Base-by-base conservation (phyloP, 371 early-diverging fungal species). In the Syncephalastrum racemosum region DNA sequence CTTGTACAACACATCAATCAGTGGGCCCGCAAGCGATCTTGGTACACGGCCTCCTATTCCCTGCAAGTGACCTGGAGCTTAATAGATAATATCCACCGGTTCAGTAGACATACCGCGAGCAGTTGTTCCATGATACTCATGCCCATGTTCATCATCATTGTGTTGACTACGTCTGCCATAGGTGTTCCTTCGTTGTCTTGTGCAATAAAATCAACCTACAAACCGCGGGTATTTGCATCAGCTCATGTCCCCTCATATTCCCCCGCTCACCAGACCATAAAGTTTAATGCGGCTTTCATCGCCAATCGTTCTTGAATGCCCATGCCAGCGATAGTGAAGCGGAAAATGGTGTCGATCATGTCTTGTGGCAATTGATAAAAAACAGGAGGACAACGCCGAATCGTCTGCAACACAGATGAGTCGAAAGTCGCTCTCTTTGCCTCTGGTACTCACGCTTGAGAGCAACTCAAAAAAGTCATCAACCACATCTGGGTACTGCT, bases 1-100 rank as follows among this genome's bases (percentile, higher is more conserved):
- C 48, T 86, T 84, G 58, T 80, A 87, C 53, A 90, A 50, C 4
- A 85, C 75, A 63, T 85, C 87, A 7, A 85, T 66, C 49, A 89
- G 57, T 12, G 79, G 83, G 4, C 80, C 75, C 27, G 83, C 75
- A 64, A 87, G 81, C 14, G 89, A 89, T 43, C 90, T 70, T 36
- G 90, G 90, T 12, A 86, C 82, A 49, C 73, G 76, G 31, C 89
- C 90, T 27, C 89, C 90, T 53, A 90, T 79, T 22, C 84, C 88
- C 86, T 83, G 53, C 25, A 53, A 46, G 41, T 46, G 7, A 18
- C 16, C n/a, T 45, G 20, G 12, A 14, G 19, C 46, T 56, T 50
- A 46, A 46, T 14, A 14, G 19, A 46, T 46, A 20, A 3, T 12
- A 0, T 42, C 12, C 36, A 20, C 23, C 15, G 4, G 12, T 22